phyloP scores from a whole-genome alignment of 768 basidiomycete genomes.

The Coprinopsis sp. region DNA sequence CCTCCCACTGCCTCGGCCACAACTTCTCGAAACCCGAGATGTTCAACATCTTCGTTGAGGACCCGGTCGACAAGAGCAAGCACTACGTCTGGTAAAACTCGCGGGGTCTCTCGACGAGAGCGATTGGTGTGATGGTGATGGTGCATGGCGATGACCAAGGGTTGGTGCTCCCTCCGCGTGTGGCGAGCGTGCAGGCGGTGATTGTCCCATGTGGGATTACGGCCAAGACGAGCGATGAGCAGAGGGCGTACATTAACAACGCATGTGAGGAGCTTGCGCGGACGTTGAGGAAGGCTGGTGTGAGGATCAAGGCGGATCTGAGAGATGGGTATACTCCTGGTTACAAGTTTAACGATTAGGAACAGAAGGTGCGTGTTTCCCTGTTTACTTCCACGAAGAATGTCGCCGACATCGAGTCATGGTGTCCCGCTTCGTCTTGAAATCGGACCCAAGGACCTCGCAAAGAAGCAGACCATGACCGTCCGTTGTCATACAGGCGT shows the following conservation, averaged over 20 bases:
- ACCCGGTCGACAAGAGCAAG: slow-evolving; percentile 72
- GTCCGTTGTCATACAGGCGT: slow-evolving; percentile 69
- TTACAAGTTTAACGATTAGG: slow-evolving; percentile 99
- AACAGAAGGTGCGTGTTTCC: slow-evolving; percentile 75
- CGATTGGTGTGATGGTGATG: slow-evolving; percentile 99
- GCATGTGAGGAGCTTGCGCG: slow-evolving; percentile 75
- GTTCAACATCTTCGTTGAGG: slow-evolving; percentile 98
- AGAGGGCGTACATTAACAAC: slow-evolving; percentile 65
- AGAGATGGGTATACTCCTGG: slow-evolving; percentile 97
- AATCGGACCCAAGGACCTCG: slow-evolving; percentile 90
- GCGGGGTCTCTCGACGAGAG: slow-evolving; percentile 95
- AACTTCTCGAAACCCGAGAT: slow-evolving; percentile 95
- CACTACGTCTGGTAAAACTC: slow-evolving; percentile 95
- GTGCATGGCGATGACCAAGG: slow-evolving; percentile 98
- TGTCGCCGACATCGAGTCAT: slow-evolving; percentile 35
- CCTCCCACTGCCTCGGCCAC: slow-evolving; percentile 96
- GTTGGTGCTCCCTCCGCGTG: slow-evolving; percentile 92
- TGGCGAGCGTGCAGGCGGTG: slow-evolving; percentile 88
- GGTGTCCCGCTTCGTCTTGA: slow-evolving; percentile 97
- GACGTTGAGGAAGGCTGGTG: slow-evolving; percentile 62
- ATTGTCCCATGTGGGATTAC: slow-evolving; percentile 93
- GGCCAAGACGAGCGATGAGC: slow-evolving; percentile 70
- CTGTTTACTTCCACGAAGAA: slow-evolving; percentile 1
- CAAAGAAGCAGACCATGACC: slow-evolving; percentile 72
- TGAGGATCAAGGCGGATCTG: slow-evolving; percentile 86